Evolutionary conservation across 1,284 basidiomycete genomes (phyloP), one percentile per base, ranked within the genome.

Genomic region (Ceratobasidium sp.): DNA sequence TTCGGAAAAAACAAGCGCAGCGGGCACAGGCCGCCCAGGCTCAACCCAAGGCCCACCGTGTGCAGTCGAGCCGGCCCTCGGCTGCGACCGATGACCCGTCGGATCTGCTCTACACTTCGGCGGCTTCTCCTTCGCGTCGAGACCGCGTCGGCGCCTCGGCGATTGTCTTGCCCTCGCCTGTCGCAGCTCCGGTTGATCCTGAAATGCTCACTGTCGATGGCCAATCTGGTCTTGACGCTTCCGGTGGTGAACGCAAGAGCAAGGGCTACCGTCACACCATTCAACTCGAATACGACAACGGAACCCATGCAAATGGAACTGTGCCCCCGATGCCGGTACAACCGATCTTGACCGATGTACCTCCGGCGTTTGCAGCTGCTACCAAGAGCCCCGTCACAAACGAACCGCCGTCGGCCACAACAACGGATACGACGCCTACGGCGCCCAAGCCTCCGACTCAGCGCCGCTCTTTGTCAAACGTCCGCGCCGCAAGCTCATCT

Each of bases 211-310:
- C 22, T 59, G 34, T 69, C 37, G 51, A 66, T 61, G 68, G 22
- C 39, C 37, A 39, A 19, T 56, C 24, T 41, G 43, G 43, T 14
- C 24, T 4, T 27, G 68, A 71, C 11, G 39, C 68, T 9, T 24
- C 54, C 1, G 41, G 34, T 48, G 19, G 83, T 85, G 62, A 76
- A 81, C 84, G 84, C 78, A 76, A 75, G 74, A 84, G 82, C 71
- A 81, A 80, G 22, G 85, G 81, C 68, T 88, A 90, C 81, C 83
- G 91, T 16, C 94, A 97, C 82, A 97, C 95, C 1, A 94, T 97
- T 51, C 95, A 98, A 81, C 91, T 98, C 74, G 95, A 97, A 81
- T 96, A 96, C 78, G 90, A 91, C 53, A 85, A 51, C 64, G 74
- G 41, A 58, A 71, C 34, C 7, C 77, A 39, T 31, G 51, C 16